These are phyloP conservation scores for Acrocalymma vagum DNA, from an alignment of 2,329 filamentous ascomycete genomes.

Conservation along the genomic window DNA sequence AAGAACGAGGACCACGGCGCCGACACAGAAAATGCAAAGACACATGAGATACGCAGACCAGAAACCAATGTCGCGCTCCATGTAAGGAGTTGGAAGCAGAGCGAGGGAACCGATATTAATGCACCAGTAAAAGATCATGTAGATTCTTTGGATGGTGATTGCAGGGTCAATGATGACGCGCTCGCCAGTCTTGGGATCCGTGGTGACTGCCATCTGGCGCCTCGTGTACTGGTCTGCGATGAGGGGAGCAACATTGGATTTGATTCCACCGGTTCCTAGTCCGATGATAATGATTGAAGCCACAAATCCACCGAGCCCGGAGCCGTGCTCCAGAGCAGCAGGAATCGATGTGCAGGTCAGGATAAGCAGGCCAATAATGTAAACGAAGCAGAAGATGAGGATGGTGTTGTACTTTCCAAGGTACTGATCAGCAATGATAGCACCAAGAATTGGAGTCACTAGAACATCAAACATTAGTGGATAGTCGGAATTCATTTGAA, in stretches of 20 bases:
- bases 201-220: slow-evolving; percentile 51
- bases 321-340: slow-evolving; percentile 66
- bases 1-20: slow-evolving; percentile 61
- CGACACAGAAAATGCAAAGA: slow-evolving; percentile 71
- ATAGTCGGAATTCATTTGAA: slow-evolving; percentile 11
- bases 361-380: slow-evolving; percentile 72
- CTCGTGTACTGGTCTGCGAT: slow-evolving; percentile 59
- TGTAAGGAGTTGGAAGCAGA: slow-evolving; percentile 72
- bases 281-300: slow-evolving; percentile 71
- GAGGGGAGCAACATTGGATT: slow-evolving; percentile 73
- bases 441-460: slow-evolving; percentile 55
- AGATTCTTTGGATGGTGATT: slow-evolving; percentile 58
- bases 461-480: background rate
- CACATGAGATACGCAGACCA: slow-evolving; percentile 73
- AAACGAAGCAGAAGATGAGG: slow-evolving; percentile 69
- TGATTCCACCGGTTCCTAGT: slow-evolving; percentile 81
- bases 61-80: slow-evolving; percentile 75
- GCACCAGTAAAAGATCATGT: slow-evolving; percentile 74
- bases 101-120: slow-evolving; percentile 78
- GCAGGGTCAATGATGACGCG: slow-evolving; percentile 56
- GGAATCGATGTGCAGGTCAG: slow-evolving; percentile 73
- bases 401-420: slow-evolving; percentile 77
- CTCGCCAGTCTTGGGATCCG: slow-evolving; percentile 54
- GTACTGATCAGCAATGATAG: slow-evolving; percentile 71
- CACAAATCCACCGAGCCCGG: slow-evolving; percentile 70